Percentiles rank a stretch among this genome's conserved stretches.
Evolutionary conservation across 805 yeast species (phyloP).

Genomic region (Wickerhamiella azyma): DNA sequence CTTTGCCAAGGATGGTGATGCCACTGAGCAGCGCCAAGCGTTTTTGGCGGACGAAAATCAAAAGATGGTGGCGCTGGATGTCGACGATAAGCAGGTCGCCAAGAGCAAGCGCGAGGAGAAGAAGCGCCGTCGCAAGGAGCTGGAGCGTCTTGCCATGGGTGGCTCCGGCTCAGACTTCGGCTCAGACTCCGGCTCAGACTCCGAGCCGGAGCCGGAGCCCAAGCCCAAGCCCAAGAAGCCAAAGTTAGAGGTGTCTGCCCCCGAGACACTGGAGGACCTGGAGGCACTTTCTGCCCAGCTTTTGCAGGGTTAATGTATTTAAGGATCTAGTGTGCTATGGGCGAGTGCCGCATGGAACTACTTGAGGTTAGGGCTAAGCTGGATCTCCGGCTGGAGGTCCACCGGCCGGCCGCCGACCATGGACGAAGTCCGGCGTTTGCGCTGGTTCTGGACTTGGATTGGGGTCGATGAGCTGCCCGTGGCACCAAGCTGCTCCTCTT

Average conservation of each 20-base stretch:
- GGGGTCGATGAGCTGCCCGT: background rate
- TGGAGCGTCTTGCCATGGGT: constrained; percentile 42
- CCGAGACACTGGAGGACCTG: constrained; percentile 83
- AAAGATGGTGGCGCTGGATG: constrained; percentile 59
- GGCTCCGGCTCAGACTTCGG: constrained; percentile 16
- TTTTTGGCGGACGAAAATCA: constrained; percentile 55
- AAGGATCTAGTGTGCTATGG: too few species aligned
- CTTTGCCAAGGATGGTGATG: constrained; percentile 58
- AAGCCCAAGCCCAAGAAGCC: constrained; percentile 19
- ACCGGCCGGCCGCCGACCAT: constrained; percentile 8
- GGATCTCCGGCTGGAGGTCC: constrained; percentile 7
- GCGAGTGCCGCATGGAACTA: too few species aligned
- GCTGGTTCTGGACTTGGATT: background rate
- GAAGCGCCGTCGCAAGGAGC: constrained; percentile 77
- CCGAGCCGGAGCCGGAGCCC: constrained; percentile 19
- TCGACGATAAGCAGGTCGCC: constrained; percentile 62
- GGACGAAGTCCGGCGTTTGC: constrained; percentile 3
- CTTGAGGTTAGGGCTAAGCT: constrained; percentile 6
- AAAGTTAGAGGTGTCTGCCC: constrained; percentile 64
- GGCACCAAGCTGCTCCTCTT: background rate
- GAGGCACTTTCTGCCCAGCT: constrained; percentile 42
- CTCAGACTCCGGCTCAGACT: background rate
- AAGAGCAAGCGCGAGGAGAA: constrained; percentile 70
- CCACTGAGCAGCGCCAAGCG: constrained; percentile 48
- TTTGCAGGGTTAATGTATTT: constrained; percentile 12